Evolutionary conservation across 148 eudicot species (phyloP).

Genomic region (Silene uniflora): DNA sequence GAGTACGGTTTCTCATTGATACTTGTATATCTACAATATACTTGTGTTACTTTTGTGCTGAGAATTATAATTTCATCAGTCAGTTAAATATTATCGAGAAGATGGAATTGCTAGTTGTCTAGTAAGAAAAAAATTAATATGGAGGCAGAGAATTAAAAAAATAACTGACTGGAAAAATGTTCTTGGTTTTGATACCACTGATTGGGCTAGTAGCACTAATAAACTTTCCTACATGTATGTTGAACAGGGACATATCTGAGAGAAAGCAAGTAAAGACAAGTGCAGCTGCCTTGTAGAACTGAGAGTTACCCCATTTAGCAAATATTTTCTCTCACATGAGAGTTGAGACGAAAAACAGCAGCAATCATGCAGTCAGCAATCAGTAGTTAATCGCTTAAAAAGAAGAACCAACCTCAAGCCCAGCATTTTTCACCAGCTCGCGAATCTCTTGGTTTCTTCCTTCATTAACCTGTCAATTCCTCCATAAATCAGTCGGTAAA

Average conservation of each 20-base stretch:
- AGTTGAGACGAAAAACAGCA: not conserved
- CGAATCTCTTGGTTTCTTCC: constrained; percentile 99
- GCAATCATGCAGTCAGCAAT: constrained; percentile 8
- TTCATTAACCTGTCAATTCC: constrained; percentile 73
- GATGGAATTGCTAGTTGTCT: not conserved
- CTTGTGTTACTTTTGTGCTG: not conserved
- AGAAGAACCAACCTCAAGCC: constrained; percentile 67
- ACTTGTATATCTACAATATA: not conserved
- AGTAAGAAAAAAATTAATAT: not conserved
- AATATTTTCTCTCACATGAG: not conserved
- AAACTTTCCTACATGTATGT: not conserved
- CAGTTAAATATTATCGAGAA: not conserved
- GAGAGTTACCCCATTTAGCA: not conserved
- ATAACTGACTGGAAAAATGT: no score
- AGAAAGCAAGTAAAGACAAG: not conserved
- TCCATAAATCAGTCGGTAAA: constrained; percentile 9
- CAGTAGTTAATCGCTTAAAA: not conserved
- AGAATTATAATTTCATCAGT: not conserved
- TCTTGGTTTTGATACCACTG: not conserved
- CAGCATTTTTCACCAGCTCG: constrained; percentile 90
- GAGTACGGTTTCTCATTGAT: not conserved
- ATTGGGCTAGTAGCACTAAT: not conserved
- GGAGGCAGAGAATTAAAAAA: not conserved
- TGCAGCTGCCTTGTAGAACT: not conserved
- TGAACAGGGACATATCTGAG: not conserved